Base-by-base conservation (phyloP, 805 yeast genomes). In the Kazachstania taianensis region DNA sequence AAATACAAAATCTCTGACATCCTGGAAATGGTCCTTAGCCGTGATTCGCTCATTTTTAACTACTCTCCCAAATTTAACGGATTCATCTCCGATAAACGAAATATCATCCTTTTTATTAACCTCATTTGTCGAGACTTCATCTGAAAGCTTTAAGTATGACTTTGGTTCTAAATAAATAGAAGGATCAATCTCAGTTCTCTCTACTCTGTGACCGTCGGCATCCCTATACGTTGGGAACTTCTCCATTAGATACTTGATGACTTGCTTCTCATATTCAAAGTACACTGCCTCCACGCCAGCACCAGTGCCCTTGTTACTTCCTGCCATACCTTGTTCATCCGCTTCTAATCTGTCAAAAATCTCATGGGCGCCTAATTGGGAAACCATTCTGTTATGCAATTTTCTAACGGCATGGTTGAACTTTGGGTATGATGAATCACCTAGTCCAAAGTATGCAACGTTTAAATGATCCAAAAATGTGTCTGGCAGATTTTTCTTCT, bases 351-450 rank as follows among this genome's bases (percentile, higher is more conserved):
- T 63, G 5, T 72, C 69, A 33, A 79, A 67, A 5, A 85, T 57
- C 49, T 81, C 92, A 0, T 43, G 41, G 2, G 89, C 94, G 1
- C 98, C 97, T 12, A 92, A 63, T 57, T 89, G 96, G 19, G 67
- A 48, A 2, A 61, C 49, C 22, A 89, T 50, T 39, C 98, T 66
- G 16, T 75, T 70, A 54, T 89, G 94, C 13, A 92, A 58, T 50
- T 89, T 87, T 41, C 78, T 72, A 25, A 81, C 73, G n/a, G 95
- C 96, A 67, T 77, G 78, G 59, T 92, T 89, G 61, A 75, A 92
- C 44, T 80, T 73, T 5, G 94, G 83, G 54, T 92, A 92, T 1
- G 94, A 79, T 1, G 94, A 79, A 56, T 92, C 97, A 18, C 99
- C 99, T 2, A 92, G 61, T 0, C 98, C 99, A 51, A 92, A 81